Conservation (phyloP, 148 eudicot species). For the Linanthus parryae region DNA sequence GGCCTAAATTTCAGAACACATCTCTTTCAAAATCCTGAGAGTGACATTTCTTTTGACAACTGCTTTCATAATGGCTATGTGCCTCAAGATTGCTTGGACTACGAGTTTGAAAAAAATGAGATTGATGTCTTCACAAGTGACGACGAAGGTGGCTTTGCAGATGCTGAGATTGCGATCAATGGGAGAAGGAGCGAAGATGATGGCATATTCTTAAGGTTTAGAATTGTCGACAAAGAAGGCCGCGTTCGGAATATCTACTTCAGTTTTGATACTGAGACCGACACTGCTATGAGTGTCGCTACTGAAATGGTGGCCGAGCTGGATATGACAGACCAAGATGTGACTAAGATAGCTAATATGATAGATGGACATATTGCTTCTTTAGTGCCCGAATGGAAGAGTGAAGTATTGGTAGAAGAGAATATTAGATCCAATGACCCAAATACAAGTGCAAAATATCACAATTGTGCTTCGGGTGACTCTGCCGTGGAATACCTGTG, state of each 20-base stretch:
- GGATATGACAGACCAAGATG: slow-evolving; percentile 62
- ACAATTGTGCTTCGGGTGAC: slow-evolving; percentile 20
- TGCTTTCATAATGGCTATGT: slow-evolving; percentile 36
- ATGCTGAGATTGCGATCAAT: slow-evolving; percentile 40
- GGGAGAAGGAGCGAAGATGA: slow-evolving; percentile 48
- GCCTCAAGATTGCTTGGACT: slow-evolving; percentile 28
- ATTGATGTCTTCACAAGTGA: slow-evolving; percentile 30
- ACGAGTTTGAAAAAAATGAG: slow-evolving; percentile 37
- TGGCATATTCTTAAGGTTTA: slow-evolving; percentile 51
- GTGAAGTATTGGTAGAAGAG: slow-evolving; percentile 20
- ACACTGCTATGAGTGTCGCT: slow-evolving; percentile 64
- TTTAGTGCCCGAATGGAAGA: slow-evolving; percentile 56
- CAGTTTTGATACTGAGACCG: slow-evolving; percentile 57
- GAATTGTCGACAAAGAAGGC: slow-evolving; percentile 65
- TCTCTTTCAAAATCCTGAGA: slow-evolving; percentile 14
- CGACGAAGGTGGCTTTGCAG: slow-evolving; percentile 33
- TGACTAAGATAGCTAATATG: slow-evolving; percentile 61
- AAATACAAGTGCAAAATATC: slow-evolving; percentile 18
- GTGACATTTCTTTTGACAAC: slow-evolving; percentile 22
- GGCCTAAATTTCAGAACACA: slow-evolving; percentile 25
- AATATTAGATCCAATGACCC: slow-evolving; percentile 12
- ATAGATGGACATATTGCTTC: slow-evolving; percentile 51
- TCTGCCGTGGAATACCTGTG: slow-evolving; percentile 25
- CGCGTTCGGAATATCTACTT: slow-evolving; percentile 62
- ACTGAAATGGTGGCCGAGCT: slow-evolving; percentile 73